Evolutionary conservation across 2,329 filamentous ascomycete species (phyloP).

Genomic region (Microcera coccophila): DNA sequence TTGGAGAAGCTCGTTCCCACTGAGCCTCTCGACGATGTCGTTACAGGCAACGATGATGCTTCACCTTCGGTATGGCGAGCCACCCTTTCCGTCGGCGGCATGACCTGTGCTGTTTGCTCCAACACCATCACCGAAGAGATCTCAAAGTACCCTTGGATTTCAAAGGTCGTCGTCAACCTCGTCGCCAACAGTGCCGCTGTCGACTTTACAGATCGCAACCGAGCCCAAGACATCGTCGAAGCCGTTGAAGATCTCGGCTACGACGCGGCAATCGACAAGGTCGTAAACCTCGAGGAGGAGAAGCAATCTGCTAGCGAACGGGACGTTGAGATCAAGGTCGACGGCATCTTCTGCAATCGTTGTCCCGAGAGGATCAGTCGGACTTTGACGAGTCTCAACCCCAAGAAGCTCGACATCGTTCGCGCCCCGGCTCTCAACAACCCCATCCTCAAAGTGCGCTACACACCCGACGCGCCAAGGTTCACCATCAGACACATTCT

Average conservation of each 20-base stretch:
- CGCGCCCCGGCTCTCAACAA: conserved; percentile 53
- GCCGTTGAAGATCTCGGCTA: conserved; percentile 62
- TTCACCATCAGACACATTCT: conserved; percentile 77
- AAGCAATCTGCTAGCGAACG: conserved; percentile 42
- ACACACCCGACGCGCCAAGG: conserved; percentile 61
- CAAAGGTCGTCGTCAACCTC: conserved; percentile 58
- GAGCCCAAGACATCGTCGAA: conserved; percentile 36
- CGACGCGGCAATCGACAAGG: conserved; percentile 56
- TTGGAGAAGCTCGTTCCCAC: conserved; percentile 9
- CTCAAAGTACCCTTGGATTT: conserved; percentile 53
- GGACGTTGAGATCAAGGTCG: conserved; percentile 61
- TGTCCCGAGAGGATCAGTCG: conserved; percentile 59
- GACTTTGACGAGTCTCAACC: conserved; percentile 51
- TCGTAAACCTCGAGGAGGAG: conserved; percentile 40
- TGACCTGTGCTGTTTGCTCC: conserved; percentile 69
- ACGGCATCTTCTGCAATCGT: conserved; percentile 72
- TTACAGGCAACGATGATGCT: conserved; percentile 7
- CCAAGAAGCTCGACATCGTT: conserved; percentile 49
- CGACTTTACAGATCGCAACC: conserved; percentile 43
- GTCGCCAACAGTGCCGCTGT: conserved; percentile 64
- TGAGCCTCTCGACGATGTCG: conserved; percentile 22
- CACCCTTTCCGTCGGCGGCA: conserved; percentile 61
- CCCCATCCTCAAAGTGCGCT: conserved; percentile 67
- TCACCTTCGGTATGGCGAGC: conserved; percentile 41
- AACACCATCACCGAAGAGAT: conserved; percentile 60